phyloP scores from a whole-genome alignment of 805 yeast species.

The Huiozyma naganishii region DNA sequence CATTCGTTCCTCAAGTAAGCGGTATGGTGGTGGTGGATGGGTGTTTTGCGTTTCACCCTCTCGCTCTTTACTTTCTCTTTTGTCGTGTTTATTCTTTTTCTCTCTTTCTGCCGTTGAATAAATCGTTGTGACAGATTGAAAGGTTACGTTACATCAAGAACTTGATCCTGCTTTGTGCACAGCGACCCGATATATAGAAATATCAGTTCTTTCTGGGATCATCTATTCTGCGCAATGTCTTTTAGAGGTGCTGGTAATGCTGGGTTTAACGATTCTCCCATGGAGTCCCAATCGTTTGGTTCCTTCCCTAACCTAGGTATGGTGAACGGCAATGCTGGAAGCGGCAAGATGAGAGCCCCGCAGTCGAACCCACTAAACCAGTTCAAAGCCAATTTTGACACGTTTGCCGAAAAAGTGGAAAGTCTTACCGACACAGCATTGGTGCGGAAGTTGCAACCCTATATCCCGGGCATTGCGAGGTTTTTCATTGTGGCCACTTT shows the following conservation, averaged over 20 bases:
- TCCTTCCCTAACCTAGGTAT: constrained; percentile 1
- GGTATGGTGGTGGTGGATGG: no score
- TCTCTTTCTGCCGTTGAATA: no score
- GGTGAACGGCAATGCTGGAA: not conserved
- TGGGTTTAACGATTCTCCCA: constrained; percentile 1
- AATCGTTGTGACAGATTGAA: no score
- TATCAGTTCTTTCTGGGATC: no score
- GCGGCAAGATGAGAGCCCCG: not conserved
- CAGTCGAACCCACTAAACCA: not conserved
- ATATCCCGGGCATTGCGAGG: constrained; percentile 81
- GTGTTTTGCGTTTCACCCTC: no score
- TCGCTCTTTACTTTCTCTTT: no score
- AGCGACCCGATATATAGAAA: no score
- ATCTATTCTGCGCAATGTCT: not conserved
- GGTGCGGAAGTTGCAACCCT: constrained; percentile 46
- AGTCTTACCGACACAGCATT: constrained; percentile 1
- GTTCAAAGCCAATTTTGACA: not conserved
- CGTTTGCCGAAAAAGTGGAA: constrained; percentile 1
- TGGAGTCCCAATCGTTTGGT: constrained; percentile 1
- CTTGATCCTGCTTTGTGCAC: no score
- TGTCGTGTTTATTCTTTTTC: no score
- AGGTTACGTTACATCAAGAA: no score
- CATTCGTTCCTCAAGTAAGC: no score
- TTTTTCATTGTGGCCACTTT: constrained; percentile 89
- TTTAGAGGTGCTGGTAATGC: constrained; percentile 2